Evolutionary conservation across 2,329 filamentous ascomycete species (phyloP).

Genomic region (Hansfordia pulvinata): DNA sequence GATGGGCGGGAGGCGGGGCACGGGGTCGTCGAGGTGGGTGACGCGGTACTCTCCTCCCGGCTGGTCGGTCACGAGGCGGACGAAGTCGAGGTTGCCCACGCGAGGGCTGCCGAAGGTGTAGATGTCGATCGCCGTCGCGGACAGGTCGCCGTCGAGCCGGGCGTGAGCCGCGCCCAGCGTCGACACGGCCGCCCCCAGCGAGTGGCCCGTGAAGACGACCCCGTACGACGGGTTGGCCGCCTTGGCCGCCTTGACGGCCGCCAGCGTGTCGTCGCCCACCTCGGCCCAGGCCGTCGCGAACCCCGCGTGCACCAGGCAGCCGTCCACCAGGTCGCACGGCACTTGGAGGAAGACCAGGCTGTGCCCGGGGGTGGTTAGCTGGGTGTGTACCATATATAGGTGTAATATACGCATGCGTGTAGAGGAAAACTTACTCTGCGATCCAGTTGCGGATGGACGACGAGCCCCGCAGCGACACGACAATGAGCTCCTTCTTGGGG

Average conservation of each 20-base stretch:
- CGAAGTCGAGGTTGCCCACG: constrained; percentile 43
- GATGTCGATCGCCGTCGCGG: constrained; percentile 37
- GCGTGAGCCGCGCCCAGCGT: constrained; percentile 45
- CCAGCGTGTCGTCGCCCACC: constrained; percentile 25
- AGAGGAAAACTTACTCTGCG: constrained; percentile 24
- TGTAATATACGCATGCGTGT: background rate
- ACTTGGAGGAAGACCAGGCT: constrained; percentile 25
- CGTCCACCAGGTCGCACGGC: constrained; percentile 21
- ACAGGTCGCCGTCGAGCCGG: constrained; percentile 29
- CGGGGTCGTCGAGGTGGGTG: constrained; percentile 53
- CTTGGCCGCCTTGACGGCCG: constrained; percentile 27
- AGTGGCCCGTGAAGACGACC: constrained; percentile 52
- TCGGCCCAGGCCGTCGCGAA: constrained; percentile 48
- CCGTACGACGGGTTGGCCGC: constrained; percentile 33
- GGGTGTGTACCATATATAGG: no score
- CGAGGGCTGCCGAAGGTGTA: constrained; percentile 58
- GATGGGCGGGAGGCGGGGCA: constrained; percentile 52
- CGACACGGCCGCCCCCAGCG: constrained; percentile 52
- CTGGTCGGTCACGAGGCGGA: constrained; percentile 37
- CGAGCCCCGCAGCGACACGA: constrained; percentile 47
- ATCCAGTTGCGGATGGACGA: constrained; percentile 47
- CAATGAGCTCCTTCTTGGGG: constrained; percentile 32
- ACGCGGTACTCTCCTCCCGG: constrained; percentile 43
- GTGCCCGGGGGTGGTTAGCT: no score
- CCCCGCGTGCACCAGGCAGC: constrained; percentile 40